Base-by-base conservation (phyloP, 2,329 filamentous ascomycete species). In the Scortechinia acanthostroma region DNA sequence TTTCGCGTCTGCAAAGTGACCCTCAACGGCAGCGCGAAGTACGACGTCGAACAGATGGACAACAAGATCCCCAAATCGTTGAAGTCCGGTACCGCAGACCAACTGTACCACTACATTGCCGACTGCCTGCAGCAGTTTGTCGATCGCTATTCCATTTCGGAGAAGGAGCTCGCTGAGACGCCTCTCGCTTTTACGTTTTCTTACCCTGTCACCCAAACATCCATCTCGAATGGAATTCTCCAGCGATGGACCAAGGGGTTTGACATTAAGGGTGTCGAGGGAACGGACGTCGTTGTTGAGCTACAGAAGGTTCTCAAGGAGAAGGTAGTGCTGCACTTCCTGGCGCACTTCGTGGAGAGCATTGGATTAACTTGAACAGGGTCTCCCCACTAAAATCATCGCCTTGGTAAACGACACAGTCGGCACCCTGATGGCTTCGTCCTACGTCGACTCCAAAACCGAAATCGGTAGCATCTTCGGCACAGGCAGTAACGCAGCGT, bases 211-310 rank as follows among this genome's bases (percentile, higher is more conserved):
- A 93, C 88, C 1, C 91, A 96, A 64, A 81, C 94, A 55, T 91
- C 90, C 66, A 91, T 96, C 58, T 89, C 96, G 54, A 88, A 95
- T 63, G 91, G 91, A 53, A 76, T 95, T 30, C 76, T 96, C 47
- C 91, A 96, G 66, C 83, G 90, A 55, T 97, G 91, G 91, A 96
- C 91, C 54, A 97, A 97, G 72, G 91, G 91, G 2, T 96, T 96
- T 59, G 91, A 96, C 60, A 95, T 97, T 63, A 76, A 82, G 21
- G 91, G 89, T 30, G 89, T 96, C 40, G 91, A 96, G 70, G 91
- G 91, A 45, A 57, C 91, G 43, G 91, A 97, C 57, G 86, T 95
- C 21, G 90, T 95, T 6, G 88, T 88, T 43, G 86, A 91, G 68
- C 84, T 97, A 46, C 87, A 95, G 65, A 77, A 76, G 44, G 88